Percentiles rank a stretch among this genome's conserved stretches.
Conservation (phyloP, 352 stramenopile genomes). For the Phytophthora sp. region DNA sequence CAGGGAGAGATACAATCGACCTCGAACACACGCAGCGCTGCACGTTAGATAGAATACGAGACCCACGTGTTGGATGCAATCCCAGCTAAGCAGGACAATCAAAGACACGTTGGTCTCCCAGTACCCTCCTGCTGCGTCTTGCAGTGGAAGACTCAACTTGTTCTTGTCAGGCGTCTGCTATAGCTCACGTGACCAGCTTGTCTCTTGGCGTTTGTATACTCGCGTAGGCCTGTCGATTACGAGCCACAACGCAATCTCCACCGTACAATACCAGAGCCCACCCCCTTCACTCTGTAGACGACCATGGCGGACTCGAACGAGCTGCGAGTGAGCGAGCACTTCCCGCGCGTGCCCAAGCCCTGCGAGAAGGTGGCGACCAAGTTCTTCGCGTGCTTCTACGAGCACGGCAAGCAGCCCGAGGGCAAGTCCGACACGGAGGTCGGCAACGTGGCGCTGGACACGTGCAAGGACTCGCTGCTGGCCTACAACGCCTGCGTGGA, state of each 20-base stretch:
- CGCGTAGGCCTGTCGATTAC: slow-evolving; percentile 27
- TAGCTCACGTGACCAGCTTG: slow-evolving; percentile 1
- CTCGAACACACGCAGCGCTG: slow-evolving; percentile 7
- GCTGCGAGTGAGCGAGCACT: slow-evolving; percentile 73
- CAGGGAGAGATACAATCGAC: slow-evolving; percentile 8
- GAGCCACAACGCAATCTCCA: slow-evolving; percentile 33
- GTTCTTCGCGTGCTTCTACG: slow-evolving; percentile 88
- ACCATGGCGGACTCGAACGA: slow-evolving; percentile 43
- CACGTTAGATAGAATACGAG: slow-evolving; percentile 33
- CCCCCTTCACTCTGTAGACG: not conserved
- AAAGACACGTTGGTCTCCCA: slow-evolving; percentile 12
- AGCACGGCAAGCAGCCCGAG: slow-evolving; percentile 75
- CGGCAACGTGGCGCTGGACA: slow-evolving; percentile 66
- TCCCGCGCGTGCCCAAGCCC: slow-evolving; percentile 72
- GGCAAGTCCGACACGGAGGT: slow-evolving; percentile 61
- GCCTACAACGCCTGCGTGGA: slow-evolving; percentile 85
- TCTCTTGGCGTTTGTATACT: slow-evolving; percentile 62
- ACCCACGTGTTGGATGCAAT: slow-evolving; percentile 12
- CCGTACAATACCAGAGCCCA: slow-evolving; percentile 17
- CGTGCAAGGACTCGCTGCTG: slow-evolving; percentile 58
- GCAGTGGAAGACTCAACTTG: not conserved
- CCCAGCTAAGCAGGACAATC: slow-evolving; percentile 16
- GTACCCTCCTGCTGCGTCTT: no score
- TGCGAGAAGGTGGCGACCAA: slow-evolving; percentile 71
- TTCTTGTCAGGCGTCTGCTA: not conserved